These are phyloP conservation scores for Geotrichum klebahnii DNA, from an alignment of 1,139 yeast genomes.

Conservation along the genomic window DNA sequence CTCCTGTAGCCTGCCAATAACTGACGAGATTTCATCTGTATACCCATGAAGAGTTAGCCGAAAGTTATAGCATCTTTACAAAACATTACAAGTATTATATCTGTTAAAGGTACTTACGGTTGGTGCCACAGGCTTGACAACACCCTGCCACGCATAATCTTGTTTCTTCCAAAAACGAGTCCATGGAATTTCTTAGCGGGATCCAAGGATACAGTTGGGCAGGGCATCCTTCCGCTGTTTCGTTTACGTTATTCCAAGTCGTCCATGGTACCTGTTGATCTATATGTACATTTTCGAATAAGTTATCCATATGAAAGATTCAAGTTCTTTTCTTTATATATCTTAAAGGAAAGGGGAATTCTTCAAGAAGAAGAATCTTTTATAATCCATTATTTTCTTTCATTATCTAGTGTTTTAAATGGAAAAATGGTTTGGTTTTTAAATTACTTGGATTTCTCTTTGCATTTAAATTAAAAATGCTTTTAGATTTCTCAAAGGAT, in stretches of 20 bases:
- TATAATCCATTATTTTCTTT: no score
- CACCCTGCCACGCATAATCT: conserved; percentile 21
- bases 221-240: conserved; percentile 17
- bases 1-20: conserved; percentile 17
- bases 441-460: no score
- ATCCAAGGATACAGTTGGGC: conserved; percentile 15
- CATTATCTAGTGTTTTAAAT: no score
- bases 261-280: neutral
- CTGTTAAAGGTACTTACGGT: conserved; percentile 11
- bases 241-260: conserved; percentile 15
- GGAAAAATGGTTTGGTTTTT: no score
- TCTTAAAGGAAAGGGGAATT: no score
- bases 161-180: conserved; percentile 15
- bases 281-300: no score
- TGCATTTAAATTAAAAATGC: no score
- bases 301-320: no score
- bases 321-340: no score
- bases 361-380: no score
- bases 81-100: neutral
- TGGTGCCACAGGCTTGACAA: conserved; percentile 20
- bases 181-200: conserved; percentile 9
- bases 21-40: conserved; percentile 13
- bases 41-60: neutral
- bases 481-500: no score
- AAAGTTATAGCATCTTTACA: neutral